phyloP scores from a whole-genome alignment of 2,329 filamentous ascomycete genomes.

The Plectosphaerella plurivora region DNA sequence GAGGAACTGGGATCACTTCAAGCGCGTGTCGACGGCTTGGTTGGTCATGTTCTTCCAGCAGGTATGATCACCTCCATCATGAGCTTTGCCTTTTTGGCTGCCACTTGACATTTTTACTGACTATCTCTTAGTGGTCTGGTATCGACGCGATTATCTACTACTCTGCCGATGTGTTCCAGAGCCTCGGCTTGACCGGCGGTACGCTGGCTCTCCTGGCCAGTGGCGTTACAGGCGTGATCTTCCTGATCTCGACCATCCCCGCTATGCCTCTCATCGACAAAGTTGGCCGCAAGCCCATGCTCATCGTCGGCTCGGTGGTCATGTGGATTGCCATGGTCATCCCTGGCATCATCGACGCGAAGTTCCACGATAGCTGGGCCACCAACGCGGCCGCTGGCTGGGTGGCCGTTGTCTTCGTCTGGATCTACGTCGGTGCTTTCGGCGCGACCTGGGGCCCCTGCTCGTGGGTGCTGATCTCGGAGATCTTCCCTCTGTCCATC shows the following conservation, averaged over 20 bases:
- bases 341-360: conserved; percentile 34
- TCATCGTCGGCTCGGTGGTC: conserved; percentile 29
- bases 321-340: conserved; percentile 33
- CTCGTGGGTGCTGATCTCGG: conserved; percentile 28
- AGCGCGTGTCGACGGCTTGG: conserved; percentile 37
- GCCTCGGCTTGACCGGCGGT: conserved; percentile 56
- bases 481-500: conserved; percentile 32
- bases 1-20: conserved; percentile 43
- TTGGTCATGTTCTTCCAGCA: conserved; percentile 45
- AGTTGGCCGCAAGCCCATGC: conserved; percentile 33
- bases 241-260: conserved; percentile 27
- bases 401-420: conserved; percentile 28
- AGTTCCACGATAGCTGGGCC: conserved; percentile 30
- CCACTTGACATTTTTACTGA: too few relatives aligned
- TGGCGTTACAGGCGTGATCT: conserved; percentile 57
- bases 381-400: conserved; percentile 29
- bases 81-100: too few relatives aligned
- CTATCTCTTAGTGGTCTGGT: conserved; percentile 2
- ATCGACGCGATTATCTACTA: conserved; percentile 40
- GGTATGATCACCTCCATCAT: conserved; percentile 15
- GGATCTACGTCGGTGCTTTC: conserved; percentile 23
- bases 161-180: conserved; percentile 55
- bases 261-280: conserved; percentile 31
- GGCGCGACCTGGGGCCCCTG: conserved; percentile 26
- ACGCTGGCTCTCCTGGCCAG: conserved; percentile 57